These are phyloP conservation scores for Achaetomiella virescens DNA, from an alignment of 495 filamentous ascomycete species.

Conservation along the genomic window DNA sequence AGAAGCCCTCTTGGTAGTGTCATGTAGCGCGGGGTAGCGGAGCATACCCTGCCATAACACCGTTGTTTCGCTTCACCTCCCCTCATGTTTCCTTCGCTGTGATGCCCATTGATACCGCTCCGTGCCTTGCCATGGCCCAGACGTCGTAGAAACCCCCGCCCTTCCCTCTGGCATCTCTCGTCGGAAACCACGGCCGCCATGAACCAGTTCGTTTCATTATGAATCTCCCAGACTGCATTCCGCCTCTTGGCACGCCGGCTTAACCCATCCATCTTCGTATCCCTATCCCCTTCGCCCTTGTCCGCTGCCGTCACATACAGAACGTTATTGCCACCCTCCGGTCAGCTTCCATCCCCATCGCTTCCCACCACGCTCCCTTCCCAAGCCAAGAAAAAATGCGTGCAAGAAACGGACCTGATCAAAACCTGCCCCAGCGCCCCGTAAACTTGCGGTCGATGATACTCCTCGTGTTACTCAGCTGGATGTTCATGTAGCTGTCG, in stretches of 20 bases:
- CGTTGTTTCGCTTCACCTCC: neutral
- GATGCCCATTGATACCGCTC: neutral
- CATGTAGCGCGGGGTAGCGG: neutral
- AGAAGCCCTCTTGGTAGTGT: neutral
- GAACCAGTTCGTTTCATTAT: no score
- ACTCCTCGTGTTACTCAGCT: constrained; percentile 83
- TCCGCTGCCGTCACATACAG: constrained; percentile 77
- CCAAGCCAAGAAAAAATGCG: neutral
- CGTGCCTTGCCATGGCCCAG: neutral
- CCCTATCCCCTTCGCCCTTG: constrained; percentile 43
- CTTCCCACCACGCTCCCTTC: neutral
- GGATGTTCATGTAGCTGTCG: constrained; percentile 98
- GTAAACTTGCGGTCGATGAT: constrained; percentile 84
- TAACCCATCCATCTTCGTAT: constrained; percentile 60
- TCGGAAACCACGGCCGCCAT: no score
- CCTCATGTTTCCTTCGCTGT: neutral
- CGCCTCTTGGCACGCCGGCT: constrained; percentile 10
- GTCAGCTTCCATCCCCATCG: neutral
- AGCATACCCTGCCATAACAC: neutral
- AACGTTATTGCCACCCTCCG: constrained; percentile 60
- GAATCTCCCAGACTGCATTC: neutral
- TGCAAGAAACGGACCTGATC: constrained; percentile 59
- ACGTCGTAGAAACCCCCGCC: neutral
- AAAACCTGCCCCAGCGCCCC: constrained; percentile 82
- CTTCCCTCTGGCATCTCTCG: neutral